Evolutionary conservation across 2,329 filamentous ascomycete species (phyloP), one percentile per base, ranked within the genome.

Genomic region (Penicillium italicum): DNA sequence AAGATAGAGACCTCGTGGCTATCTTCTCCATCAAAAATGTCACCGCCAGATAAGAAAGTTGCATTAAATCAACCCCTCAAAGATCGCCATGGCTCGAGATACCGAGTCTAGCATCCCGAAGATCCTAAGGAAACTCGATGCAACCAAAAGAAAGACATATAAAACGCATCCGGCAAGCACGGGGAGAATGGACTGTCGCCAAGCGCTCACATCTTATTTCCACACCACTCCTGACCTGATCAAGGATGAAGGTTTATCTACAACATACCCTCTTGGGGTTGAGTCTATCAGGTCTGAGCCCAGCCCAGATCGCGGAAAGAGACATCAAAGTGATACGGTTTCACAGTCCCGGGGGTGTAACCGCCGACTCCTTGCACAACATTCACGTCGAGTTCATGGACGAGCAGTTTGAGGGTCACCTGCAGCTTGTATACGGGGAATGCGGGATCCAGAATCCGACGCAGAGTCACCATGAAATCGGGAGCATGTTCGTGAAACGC

Each of bases 301-400:
- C 49, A n/a, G 50, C 50, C 2, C 43, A 46, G 45, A 34, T 50
- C 4, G 55, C 36, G 3, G 54, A 42, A 36, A 43, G 56, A 44
- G 41, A 51, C 42, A 16, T 49, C 7, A 56, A 59, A 18, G 38
- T 49, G 7, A 40, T 60, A 34, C 56, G 53, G n/a, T 68, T 74
- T 41, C 69, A 69, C 51, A 69, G 69, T 16, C 71, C 70, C 7
- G 58, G 71, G 8, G 55, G 41, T 8, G 68, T 77, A 28, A 74
- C 68, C 1, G 58, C 71, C 0, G 73, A 74, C 55, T 77, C 75
- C 0, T 61, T 82, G 56, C 78, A 82, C 62, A 82, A 82, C 61
- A 69, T 82, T 30, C 74, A 80, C 41, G 66, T 82, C 20, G 71
- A 67, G 5, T 80, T 77, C 57, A 24, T 61, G 16, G 69, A 70